Percentiles rank a stretch among this genome's conserved stretches.
These are phyloP conservation scores for Yamadazyma membranifaciens DNA, from an alignment of 1,139 yeast species.

Conservation along the genomic window DNA sequence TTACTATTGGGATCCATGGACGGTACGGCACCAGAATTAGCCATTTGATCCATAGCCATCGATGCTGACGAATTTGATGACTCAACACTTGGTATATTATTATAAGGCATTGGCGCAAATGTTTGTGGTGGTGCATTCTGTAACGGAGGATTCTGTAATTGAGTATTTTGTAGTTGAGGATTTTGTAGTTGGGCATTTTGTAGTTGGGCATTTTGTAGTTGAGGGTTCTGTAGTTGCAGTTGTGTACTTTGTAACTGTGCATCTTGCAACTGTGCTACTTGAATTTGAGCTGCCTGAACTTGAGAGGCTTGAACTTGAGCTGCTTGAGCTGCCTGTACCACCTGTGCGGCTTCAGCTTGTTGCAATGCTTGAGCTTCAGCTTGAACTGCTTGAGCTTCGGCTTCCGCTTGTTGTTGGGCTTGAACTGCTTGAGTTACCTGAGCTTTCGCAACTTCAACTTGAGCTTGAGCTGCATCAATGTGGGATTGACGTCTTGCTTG, in stretches of 20 bases:
- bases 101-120: neutral
- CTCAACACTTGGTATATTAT: constrained; percentile 11
- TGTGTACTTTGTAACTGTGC: neutral
- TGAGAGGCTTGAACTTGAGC: constrained; percentile 6
- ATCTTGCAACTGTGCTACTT: constrained; percentile 7
- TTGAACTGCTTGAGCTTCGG: constrained; percentile 3
- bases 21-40: neutral
- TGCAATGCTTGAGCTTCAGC: neutral
- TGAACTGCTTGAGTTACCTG: constrained; percentile 6
- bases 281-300: constrained; percentile 8
- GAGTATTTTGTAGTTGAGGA: neutral
- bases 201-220: constrained; percentile 1
- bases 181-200: constrained; percentile 1
- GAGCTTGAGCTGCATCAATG: constrained; percentile 2
- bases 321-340: constrained; percentile 3
- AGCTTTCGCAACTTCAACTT: constrained; percentile 5
- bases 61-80: constrained; percentile 11
- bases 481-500: no score
- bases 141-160: neutral
- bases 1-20: neutral
- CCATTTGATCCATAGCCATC: constrained; percentile 4
- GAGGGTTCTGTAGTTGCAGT: constrained; percentile 1
- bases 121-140: neutral
- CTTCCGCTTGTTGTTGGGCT: constrained; percentile 3
- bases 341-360: constrained; percentile 1